Evolutionary conservation across 257 asterid species (phyloP).

Genomic region (Solanum appendiculatum): DNA sequence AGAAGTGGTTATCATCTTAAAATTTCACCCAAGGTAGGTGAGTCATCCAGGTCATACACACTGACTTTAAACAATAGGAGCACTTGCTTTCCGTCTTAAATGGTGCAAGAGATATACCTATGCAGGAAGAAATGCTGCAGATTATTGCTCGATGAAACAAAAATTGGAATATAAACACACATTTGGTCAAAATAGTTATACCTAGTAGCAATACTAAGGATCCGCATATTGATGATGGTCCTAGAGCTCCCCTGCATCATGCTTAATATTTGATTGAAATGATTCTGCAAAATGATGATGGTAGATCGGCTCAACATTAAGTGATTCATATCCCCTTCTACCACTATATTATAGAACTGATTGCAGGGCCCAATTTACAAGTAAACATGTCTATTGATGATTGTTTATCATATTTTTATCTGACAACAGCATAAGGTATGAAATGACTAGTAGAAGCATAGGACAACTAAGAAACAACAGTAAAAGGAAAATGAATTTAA

Average conservation of each 20-base stretch:
- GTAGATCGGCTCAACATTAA: background rate
- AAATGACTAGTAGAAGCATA: background rate
- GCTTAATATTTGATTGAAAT: constrained; percentile 67
- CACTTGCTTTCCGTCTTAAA: background rate
- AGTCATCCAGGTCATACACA: background rate
- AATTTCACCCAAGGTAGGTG: background rate
- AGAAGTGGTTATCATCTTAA: background rate
- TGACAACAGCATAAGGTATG: background rate
- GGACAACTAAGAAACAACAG: background rate
- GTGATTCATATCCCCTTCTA: background rate
- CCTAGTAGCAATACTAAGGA: constrained; percentile 68
- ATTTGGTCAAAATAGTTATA: constrained; percentile 8
- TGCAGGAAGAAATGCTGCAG: background rate
- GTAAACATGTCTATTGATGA: background rate
- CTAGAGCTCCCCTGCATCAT: constrained; percentile 70
- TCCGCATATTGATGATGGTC: constrained; percentile 40
- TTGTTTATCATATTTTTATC: background rate
- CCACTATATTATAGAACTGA: background rate
- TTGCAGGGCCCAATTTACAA: background rate
- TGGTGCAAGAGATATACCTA: background rate
- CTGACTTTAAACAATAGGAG: background rate
- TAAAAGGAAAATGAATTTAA: constrained; percentile 1
- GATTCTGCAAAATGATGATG: constrained; percentile 50
- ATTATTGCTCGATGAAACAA: background rate
- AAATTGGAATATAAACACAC: background rate